Evolutionary conservation across 148 eudicot species (phyloP), one percentile per base, ranked within the genome.

Genomic region (Spergularia bocconei): DNA sequence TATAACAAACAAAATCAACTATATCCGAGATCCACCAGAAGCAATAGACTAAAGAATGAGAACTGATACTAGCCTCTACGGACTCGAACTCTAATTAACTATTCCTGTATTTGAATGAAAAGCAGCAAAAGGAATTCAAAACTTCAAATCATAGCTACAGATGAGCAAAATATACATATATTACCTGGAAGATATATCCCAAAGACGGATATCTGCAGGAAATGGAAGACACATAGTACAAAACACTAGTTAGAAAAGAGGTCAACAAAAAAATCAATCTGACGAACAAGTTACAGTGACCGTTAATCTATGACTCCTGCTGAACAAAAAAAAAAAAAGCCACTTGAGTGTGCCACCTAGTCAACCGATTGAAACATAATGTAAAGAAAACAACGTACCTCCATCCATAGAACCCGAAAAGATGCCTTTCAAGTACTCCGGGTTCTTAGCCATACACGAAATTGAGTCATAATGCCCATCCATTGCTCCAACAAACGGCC

Each of bases 341-440:
- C 20, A 21, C 13, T 38, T 6, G 13, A 60, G 13, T 61, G 14
- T 61, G 11, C 13, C 17, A 60, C 15, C 13, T 21, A 53, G 9
- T 72, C 19, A 57, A 56, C 47, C 64, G 44, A 64, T 1, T 41
- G 16, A 6, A 20, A 19, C 54, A 7, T 38, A 9, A 75, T 19
- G 13, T 6, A 67, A 9, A 44, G 29, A 21, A 11, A 70, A n/a
- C 36, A 69, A 69, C 5, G 29, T 87, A 94, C 98, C 98, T 89
- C 98, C 98, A 63, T 95, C 96, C 90, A 87, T 85, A 33, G 97
- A 92, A 51, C 97, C 98, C 9, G 98, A 92, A 87, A 95, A 95
- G 29, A 95, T 57, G 29, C 91, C 90, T 78, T 88, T 95, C 78
- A 95, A 84, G 75, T 90, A 82, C 79, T 67, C 84, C 0, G 96